These are phyloP conservation scores for Blastomyces silverae DNA, from an alignment of 2,329 filamentous ascomycete genomes.

Conservation along the genomic window DNA sequence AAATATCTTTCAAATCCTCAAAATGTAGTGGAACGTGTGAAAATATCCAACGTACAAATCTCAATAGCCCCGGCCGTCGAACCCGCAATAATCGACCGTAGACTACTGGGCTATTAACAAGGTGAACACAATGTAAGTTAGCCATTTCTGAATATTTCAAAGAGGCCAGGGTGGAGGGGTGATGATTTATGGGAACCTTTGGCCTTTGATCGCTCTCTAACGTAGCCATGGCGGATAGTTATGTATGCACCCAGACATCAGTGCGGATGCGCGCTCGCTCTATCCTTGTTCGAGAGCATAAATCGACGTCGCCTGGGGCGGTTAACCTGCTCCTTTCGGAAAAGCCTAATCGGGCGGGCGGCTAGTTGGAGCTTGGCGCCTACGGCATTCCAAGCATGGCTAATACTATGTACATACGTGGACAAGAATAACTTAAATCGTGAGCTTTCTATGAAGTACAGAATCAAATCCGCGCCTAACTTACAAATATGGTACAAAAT, in stretches of 20 bases:
- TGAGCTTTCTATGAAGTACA: not conserved
- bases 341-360: not conserved
- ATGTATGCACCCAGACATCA: not conserved
- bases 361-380: not conserved
- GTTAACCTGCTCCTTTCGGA: not conserved
- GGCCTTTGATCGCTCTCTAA: slow-evolving; percentile 33
- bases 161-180: slow-evolving; percentile 11
- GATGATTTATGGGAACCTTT: slow-evolving; percentile 28
- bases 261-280: no score
- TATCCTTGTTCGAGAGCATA: not conserved
- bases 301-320: not conserved
- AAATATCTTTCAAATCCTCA: not conserved
- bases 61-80: slow-evolving; percentile 91
- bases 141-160: slow-evolving; percentile 5
- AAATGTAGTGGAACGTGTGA: not conserved
- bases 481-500: not conserved
- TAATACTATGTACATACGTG: no score
- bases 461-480: not conserved
- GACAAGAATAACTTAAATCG: not conserved
- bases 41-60: slow-evolving; percentile 56
- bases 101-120: slow-evolving; percentile 57
- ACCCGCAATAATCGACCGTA: slow-evolving; percentile 87
- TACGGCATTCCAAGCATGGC: not conserved
- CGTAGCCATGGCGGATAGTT: slow-evolving; percentile 20
- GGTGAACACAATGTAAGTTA: slow-evolving; percentile 27